Base-by-base conservation (phyloP, 2,329 filamentous ascomycete species). In the Aspergillus ruber region DNA sequence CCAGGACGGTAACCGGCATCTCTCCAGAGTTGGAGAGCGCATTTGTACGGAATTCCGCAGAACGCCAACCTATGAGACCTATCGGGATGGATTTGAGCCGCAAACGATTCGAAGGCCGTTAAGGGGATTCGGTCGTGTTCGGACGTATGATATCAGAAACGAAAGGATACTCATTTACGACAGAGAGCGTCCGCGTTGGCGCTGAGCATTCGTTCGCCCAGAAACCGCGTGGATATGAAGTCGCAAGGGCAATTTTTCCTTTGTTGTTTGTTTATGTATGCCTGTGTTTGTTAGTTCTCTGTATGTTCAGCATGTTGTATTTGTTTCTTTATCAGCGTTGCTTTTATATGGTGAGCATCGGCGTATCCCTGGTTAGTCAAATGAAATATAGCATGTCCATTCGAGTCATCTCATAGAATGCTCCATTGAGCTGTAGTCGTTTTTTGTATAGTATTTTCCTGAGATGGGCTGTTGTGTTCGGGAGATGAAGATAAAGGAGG, bases 1-100 rank as follows among this genome's bases (percentile, higher is more conserved):
- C 38, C 57, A 60, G 41, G 58, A 58, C n/a, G 59, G 59, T 6
- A 50, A 52, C n/a, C 50, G 53, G 40, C 52, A 55, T 8, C 44
- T 61, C 9, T 51, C 48, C 44, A 50, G 54, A 41, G 52, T 46
- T 23, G 56, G 53, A 6, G 51, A 56, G 21, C 51, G 50, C 20
- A 48, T 61, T 29, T 48, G 50, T 23, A 51, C 39, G 29, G 50
- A 56, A 35, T 52, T 50, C 15, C 48, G 53, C 13, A 42, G 43
- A 41, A 47, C 50, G 41, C 50, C 47, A 35, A 47, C 42, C 15
- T 43, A 44, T 18, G 55, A 48, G 25, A 39, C 32, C 25, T 42
- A 51, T 41, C 15, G 48, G 4, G 29, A 43, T 15, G 47, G 50
- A 4, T 35, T 52, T 17, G 42, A 43, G 17, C 44, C 45, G 15